These are phyloP conservation scores for Fusarium musae DNA, from an alignment of 2,329 filamentous ascomycete species.

Conservation along the genomic window DNA sequence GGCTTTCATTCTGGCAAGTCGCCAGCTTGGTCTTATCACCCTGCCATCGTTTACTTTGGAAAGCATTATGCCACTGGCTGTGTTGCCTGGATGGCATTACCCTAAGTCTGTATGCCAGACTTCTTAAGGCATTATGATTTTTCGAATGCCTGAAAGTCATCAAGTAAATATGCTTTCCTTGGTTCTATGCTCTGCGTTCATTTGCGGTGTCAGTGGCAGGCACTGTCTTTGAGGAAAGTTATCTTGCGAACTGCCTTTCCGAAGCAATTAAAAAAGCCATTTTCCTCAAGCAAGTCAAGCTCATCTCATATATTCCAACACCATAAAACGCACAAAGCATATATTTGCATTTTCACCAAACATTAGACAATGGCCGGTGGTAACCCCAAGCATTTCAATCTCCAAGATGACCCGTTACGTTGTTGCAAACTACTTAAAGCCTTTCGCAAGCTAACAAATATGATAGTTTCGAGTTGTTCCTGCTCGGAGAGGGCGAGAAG, in stretches of 20 bases:
- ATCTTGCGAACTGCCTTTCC: not conserved
- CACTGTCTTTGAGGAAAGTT: not conserved
- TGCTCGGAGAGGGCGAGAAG: slow-evolving; percentile 88
- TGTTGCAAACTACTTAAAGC: not conserved
- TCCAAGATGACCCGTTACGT: slow-evolving; percentile 52
- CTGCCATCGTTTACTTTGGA: not conserved
- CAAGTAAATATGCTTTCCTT: not conserved
- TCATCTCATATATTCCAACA: not conserved
- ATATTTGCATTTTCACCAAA: not conserved
- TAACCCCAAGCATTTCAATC: slow-evolving; percentile 55
- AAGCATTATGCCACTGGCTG: not conserved
- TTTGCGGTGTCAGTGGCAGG: slow-evolving; percentile 17
- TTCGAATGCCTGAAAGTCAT: not conserved
- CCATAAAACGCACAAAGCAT: not conserved
- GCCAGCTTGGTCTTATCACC: not conserved
- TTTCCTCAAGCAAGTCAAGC: not conserved
- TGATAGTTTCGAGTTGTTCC: slow-evolving; percentile 88
- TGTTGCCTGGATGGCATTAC: not conserved
- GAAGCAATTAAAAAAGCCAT: not conserved
- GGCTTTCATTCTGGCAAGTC: not conserved
- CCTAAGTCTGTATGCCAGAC: not conserved
- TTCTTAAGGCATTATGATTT: not conserved
- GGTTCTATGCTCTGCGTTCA: not conserved
- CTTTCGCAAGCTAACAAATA: slow-evolving; percentile 36
- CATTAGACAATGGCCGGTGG: slow-evolving; percentile 47